Evolutionary conservation across 1,284 basidiomycete genomes (phyloP), one percentile per base, ranked within the genome.

Genomic region (Golubevia pallescens): DNA sequence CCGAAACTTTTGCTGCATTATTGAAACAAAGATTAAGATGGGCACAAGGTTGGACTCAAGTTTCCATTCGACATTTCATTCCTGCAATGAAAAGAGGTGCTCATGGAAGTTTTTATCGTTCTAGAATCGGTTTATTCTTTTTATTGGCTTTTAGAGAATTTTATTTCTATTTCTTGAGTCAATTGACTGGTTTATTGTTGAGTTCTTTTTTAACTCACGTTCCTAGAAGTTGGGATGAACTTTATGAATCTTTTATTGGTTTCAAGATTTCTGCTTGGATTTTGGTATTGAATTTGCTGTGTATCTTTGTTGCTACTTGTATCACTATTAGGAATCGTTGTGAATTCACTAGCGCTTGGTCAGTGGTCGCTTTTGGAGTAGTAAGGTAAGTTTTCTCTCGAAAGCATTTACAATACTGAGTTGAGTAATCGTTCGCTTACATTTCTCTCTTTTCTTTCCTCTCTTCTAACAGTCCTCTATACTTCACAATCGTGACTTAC

Each of bases 41-140:
- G 79, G 68, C 78, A 1, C 78, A 80, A 48, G 80, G 78, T 0
- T 81, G 80, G 80, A 77, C 74, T 1, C 80, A 80, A 55, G 78
- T 81, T 5, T 70, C 75, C 14, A 68, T 78, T 57, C 65, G 78
- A 51, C 80, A 81, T 53, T 67, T 71, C 19, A 57, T 72, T 0
- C 75, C 78, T 6, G 66, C 75, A 0, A 60, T 77, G 1, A 61
- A 68, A 13, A 61, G 73, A 54, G 75, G 77, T 10, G 78, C 78
- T 10, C 73, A 80, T 51, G 69, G 74, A 4, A 5, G 70, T 57
- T 70, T 70, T 16, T 64, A 62, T 62, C 60, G 77, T 1, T 71
- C 69, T 7, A 65, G 78, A 5, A 20, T 78, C 48, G 76, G 78
- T 60, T 71, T 80, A 53, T 71, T 80, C 67, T 73, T 73, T 60